Evolutionary conservation across 768 basidiomycete species (phyloP).

Genomic region (Cystofilobasidium macerans): DNA sequence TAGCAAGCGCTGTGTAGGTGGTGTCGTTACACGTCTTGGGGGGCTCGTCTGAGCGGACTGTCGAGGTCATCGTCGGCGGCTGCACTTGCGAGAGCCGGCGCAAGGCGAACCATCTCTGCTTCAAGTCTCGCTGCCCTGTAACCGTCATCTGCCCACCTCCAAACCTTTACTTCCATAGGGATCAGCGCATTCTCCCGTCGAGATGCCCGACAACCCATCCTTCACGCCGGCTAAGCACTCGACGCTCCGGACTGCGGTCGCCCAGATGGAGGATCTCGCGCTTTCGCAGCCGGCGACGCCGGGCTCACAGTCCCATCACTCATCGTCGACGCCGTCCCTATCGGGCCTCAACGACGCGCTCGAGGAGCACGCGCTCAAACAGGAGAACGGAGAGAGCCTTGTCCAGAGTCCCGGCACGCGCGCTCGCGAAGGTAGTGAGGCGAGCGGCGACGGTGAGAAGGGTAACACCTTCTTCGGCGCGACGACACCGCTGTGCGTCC

Average conservation of each 20-base stretch:
- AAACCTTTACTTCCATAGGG: not conserved
- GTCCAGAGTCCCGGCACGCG: not conserved
- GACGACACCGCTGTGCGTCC: constrained; percentile 17
- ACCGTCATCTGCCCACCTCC: not conserved
- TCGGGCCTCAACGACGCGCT: constrained; percentile 4
- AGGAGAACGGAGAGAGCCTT: constrained; percentile 4
- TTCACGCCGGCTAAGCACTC: constrained; percentile 24
- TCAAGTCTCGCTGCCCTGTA: not conserved
- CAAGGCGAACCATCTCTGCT: not conserved
- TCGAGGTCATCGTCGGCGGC: not conserved
- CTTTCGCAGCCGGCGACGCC: constrained; percentile 7
- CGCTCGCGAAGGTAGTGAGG: not conserved
- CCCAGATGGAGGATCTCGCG: constrained; percentile 18
- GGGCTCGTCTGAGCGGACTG: not conserved
- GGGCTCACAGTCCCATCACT: not conserved
- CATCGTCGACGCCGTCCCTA: not conserved
- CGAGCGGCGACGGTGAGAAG: constrained; percentile 4
- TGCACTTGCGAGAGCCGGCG: too few species aligned
- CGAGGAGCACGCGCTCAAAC: constrained; percentile 1
- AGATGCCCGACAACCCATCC: constrained; percentile 9
- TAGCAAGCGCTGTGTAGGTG: too few species aligned
- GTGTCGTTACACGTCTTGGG: too few species aligned
- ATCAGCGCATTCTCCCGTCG: not conserved
- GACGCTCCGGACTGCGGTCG: constrained; percentile 15
- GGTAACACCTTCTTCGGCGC: constrained; percentile 21